Conservation (phyloP, 2,329 filamentous ascomycete genomes). For the Claviceps pusilla region DNA sequence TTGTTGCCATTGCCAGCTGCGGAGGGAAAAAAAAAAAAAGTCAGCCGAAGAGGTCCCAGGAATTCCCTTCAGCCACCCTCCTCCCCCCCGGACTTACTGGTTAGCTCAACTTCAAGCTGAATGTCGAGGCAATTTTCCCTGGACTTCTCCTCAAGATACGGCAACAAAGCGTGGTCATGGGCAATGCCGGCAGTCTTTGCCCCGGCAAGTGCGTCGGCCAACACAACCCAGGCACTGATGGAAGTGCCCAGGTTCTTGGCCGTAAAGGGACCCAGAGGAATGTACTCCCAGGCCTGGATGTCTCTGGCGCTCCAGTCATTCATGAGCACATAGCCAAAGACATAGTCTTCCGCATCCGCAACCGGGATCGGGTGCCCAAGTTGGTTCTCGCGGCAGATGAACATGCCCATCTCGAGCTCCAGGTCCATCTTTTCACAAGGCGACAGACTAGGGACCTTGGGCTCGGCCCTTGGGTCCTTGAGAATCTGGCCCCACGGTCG, state of each 20-base stretch:
- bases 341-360: slow-evolving; percentile 48
- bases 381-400: slow-evolving; percentile 50
- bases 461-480: slow-evolving; percentile 30
- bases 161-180: slow-evolving; percentile 21
- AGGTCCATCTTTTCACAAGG: slow-evolving; percentile 53
- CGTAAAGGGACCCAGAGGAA: slow-evolving; percentile 47
- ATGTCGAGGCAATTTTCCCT: slow-evolving; percentile 22
- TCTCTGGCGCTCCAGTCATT: slow-evolving; percentile 53
- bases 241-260: slow-evolving; percentile 45
- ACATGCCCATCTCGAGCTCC: slow-evolving; percentile 65
- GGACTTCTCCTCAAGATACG: slow-evolving; percentile 40
- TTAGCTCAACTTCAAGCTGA: slow-evolving; percentile 24
- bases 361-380: slow-evolving; percentile 54
- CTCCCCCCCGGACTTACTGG: no score
- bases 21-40: neutral
- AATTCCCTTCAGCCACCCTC: no score
- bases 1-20: slow-evolving; percentile 18
- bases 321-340: slow-evolving; percentile 55
- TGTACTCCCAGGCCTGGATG: slow-evolving; percentile 47
- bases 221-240: slow-evolving; percentile 48
- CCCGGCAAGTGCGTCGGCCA: slow-evolving; percentile 38
- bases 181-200: slow-evolving; percentile 11
- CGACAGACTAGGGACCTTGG: slow-evolving; percentile 40
- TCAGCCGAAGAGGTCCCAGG: neutral
- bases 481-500: slow-evolving; percentile 64